A percentile compares a stretch with the other conserved stretches of the same genome.
These are phyloP conservation scores for Rhodotorula taiwanensis DNA, from an alignment of 768 basidiomycete genomes.

Conservation along the genomic window DNA sequence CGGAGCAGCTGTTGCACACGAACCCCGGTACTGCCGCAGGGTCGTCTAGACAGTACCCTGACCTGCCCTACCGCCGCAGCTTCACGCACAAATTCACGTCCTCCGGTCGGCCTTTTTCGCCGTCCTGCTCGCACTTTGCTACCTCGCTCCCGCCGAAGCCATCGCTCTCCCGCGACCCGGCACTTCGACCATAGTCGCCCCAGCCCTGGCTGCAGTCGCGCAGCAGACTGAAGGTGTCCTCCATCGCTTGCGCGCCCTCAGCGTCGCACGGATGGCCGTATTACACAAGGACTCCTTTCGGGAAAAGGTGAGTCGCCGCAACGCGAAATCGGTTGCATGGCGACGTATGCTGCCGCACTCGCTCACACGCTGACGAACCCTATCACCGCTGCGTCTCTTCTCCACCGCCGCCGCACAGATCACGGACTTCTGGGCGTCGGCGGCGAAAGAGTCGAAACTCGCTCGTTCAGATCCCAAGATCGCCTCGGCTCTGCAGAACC, in stretches of 20 bases:
- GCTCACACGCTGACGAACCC: neutral
- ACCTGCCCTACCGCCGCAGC: neutral
- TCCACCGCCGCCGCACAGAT: no score
- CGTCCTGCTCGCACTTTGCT: slow-evolving; percentile 1
- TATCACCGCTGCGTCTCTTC: neutral
- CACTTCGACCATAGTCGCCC: neutral
- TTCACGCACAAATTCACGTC: slow-evolving; percentile 16
- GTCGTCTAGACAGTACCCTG: no score
- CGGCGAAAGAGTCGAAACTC: neutral
- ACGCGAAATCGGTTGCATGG: no score
- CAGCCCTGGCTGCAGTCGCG: neutral
- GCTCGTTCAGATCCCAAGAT: neutral
- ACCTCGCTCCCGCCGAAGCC: neutral
- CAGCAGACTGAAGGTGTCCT: slow-evolving; percentile 8
- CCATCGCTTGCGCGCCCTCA: slow-evolving; percentile 8
- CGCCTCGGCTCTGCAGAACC: neutral
- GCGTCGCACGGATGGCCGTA: slow-evolving; percentile 13
- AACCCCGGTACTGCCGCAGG: no score
- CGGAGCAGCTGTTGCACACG: no score
- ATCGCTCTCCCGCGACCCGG: neutral
- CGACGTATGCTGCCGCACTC: neutral
- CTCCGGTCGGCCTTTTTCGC: slow-evolving; percentile 3
- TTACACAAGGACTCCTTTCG: slow-evolving; percentile 4
- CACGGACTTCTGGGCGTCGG: neutral
- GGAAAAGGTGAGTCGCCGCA: neutral